Evolutionary conservation across 129 eudicot genomes (phyloP).

Genomic region (Erigeron canadensis): DNA sequence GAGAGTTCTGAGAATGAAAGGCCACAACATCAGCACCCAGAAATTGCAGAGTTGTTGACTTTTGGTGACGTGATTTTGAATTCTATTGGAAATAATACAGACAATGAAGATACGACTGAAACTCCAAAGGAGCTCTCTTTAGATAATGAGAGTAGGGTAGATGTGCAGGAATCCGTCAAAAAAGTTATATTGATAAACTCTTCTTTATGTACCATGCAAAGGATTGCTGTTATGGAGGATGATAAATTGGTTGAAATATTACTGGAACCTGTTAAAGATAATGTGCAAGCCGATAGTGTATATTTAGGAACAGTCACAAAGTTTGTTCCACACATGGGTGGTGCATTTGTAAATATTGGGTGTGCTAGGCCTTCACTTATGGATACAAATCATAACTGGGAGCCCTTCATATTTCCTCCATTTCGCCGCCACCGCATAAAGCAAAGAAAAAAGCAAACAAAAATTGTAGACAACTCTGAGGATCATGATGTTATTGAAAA

Average conservation of each 20-base stretch:
- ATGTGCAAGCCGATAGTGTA: constrained; percentile 89
- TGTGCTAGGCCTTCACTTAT: constrained; percentile 65
- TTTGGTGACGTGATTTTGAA: constrained; percentile 24
- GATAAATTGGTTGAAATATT: constrained; percentile 78
- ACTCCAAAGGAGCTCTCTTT: constrained; percentile 35
- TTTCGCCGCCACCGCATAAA: constrained; percentile 37
- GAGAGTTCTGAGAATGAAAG: constrained; percentile 12
- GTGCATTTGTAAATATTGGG: constrained; percentile 93
- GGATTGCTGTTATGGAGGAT: constrained; percentile 97
- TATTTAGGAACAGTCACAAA: constrained; percentile 77
- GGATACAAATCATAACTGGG: constrained; percentile 48
- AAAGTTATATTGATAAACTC: constrained; percentile 82
- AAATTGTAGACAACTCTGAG: not conserved
- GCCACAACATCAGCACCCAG: constrained; percentile 25
- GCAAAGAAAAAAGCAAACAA: constrained; percentile 30
- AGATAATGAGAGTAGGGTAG: constrained; percentile 43
- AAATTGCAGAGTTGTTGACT: constrained; percentile 32
- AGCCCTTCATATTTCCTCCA: constrained; percentile 75
- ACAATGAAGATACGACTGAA: constrained; percentile 34
- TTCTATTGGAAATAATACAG: constrained; percentile 2
- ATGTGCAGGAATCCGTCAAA: constrained; percentile 38
- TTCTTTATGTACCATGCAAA: constrained; percentile 86
- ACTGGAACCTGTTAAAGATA: constrained; percentile 86
- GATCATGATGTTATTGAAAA: constrained; percentile 4
- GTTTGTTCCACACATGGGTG: constrained; percentile 87